These are phyloP conservation scores for Phragmites australis DNA, from an alignment of 176 grass and related monocot genomes.

Conservation along the genomic window DNA sequence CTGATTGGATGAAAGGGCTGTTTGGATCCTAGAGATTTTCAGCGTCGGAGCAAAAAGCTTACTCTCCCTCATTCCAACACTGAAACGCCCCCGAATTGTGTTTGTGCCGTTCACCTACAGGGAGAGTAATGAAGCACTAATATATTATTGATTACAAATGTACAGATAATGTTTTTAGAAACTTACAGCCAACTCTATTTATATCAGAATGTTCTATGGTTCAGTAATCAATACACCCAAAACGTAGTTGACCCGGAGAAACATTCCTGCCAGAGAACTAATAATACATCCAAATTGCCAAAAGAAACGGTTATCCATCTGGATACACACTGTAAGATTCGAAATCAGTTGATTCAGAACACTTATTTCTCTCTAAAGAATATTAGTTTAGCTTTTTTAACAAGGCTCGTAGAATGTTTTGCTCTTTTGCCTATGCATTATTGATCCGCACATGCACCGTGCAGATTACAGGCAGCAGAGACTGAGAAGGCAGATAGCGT, in stretches of 20 bases:
- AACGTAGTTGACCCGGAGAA: neutral
- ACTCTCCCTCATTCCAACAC: neutral
- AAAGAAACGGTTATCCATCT: neutral
- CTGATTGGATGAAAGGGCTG: too few species aligned
- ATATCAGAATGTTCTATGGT: neutral
- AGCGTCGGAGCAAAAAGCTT: neutral
- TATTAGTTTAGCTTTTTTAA: neutral
- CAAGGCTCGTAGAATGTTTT: neutral
- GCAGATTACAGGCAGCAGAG: too few species aligned
- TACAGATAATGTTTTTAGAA: neutral
- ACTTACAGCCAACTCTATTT: neutral
- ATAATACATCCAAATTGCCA: neutral
- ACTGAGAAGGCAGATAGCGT: too few species aligned
- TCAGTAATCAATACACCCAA: neutral
- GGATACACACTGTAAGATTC: neutral
- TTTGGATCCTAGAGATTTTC: neutral
- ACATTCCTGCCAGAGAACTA: neutral
- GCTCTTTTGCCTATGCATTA: too few species aligned
- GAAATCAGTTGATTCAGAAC: neutral
- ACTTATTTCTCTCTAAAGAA: neutral
- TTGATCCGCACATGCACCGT: too few species aligned
- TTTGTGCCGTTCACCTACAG: neutral
- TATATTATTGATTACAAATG: neutral
- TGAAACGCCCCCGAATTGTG: neutral
- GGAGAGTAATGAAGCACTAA: too few species aligned